Base-by-base conservation (phyloP, 495 filamentous ascomycete species). In the Terfezia boudieri region DNA sequence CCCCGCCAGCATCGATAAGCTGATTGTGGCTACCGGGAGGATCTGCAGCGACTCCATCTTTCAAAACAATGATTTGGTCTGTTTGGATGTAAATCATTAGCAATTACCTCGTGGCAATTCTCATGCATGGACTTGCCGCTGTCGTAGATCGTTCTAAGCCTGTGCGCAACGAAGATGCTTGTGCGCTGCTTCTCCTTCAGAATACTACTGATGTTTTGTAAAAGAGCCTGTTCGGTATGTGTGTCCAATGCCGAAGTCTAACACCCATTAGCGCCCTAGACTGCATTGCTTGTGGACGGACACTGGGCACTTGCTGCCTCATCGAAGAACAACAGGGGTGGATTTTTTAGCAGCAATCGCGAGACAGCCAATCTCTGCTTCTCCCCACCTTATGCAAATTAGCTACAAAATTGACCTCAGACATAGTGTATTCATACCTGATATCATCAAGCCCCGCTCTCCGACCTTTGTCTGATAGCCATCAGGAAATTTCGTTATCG, bases 371-470 rank as follows among this genome's bases (percentile, higher is more conserved):
- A 69, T 5, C 90, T 77, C 64, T 98, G 90, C 67, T 96, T 96
- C 70, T 98, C 90, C 36, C 90, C 90, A 8, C 88, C 61, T 63
- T 32, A 41, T 41, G 20, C 14, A 35, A 5, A 46, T 46, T 46
- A 46, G 41, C 41, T 32, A 4, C 7, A 5, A 0, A 32, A 32
- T 32, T 32, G 26, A 32, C 26, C 7, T 7, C n/a, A 12, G 57
- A 36, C 9, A 8, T 35, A 9, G 14, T 38, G 36, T 14, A 41
- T 26, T 23, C 51, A 37, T 53, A 61, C 60, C 90, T 4, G 83
- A 89, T 16, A 96, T 95, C 90, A 96, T 96, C 82, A 96, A 83
- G 1, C 90, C 90, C 23, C 92, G 74, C 71, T 98, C 90, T 16
- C 90, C 90, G 10, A 98, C 90, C 62, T 83, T 87, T 1, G 90